Evolutionary conservation across 345 rosid genomes (phyloP).

Genomic region (Dovyalis caffra): DNA sequence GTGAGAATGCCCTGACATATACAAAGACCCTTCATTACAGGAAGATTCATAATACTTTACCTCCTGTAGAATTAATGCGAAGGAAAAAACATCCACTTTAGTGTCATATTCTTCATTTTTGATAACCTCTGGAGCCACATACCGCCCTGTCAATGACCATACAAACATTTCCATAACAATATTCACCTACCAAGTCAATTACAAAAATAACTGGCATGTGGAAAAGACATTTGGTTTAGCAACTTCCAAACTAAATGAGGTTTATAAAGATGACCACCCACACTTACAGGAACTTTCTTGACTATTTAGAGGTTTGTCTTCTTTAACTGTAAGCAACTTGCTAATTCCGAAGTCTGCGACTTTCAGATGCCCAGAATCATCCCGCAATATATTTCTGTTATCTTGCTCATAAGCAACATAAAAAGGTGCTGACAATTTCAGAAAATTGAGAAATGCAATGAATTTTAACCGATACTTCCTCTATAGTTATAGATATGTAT

Average conservation of each 20-base stretch:
- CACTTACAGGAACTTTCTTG: slow-evolving; percentile 68
- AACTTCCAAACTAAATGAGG: neutral
- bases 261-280: slow-evolving; percentile 4
- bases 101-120: slow-evolving; percentile 69
- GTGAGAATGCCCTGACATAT: neutral
- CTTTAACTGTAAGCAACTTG: slow-evolving; percentile 83
- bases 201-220: neutral
- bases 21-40: neutral
- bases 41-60: slow-evolving; percentile 23
- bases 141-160: slow-evolving; percentile 57
- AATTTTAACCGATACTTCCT: slow-evolving; percentile 13
- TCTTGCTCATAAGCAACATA: slow-evolving; percentile 33
- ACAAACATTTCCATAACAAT: slow-evolving; percentile 2
- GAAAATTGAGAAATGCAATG: slow-evolving; percentile 29
- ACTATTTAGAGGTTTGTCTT: slow-evolving; percentile 67
- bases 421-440: slow-evolving; percentile 31
- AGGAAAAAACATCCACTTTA: slow-evolving; percentile 93
- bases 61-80: slow-evolving; percentile 91
- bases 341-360: slow-evolving; percentile 98
- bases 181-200: neutral
- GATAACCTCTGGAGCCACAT: slow-evolving; percentile 86
- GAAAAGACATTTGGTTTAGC: neutral
- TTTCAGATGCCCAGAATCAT: slow-evolving; percentile 91
- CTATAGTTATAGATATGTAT: neutral
- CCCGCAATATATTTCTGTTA: slow-evolving; percentile 85